These are phyloP conservation scores for Odontarrhena argentea DNA, from an alignment of 345 rosid species.

Conservation along the genomic window DNA sequence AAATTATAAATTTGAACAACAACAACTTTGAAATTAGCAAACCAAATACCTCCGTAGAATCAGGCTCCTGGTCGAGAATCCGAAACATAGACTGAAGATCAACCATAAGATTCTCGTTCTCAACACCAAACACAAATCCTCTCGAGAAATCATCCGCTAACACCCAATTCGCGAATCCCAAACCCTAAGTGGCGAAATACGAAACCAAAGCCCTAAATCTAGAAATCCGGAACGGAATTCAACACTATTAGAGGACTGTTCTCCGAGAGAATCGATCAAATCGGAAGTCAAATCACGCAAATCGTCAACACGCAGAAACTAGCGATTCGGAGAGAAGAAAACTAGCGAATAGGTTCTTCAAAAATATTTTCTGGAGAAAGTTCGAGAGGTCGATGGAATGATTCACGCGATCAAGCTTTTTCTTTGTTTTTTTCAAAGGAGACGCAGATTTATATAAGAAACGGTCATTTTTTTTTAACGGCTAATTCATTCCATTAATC, in stretches of 20 bases:
- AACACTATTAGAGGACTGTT: not conserved
- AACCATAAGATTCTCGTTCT: slow-evolving; percentile 28
- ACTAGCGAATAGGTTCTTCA: not conserved
- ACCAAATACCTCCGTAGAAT: slow-evolving; percentile 40
- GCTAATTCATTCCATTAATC: too few relatives aligned
- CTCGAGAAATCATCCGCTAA: slow-evolving; percentile 15
- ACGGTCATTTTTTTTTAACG: slow-evolving; percentile 5
- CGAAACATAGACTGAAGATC: slow-evolving; percentile 34
- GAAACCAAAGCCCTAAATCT: not conserved
- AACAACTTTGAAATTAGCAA: not conserved
- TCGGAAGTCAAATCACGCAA: slow-evolving; percentile 12
- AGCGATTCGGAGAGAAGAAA: slow-evolving; percentile 1
- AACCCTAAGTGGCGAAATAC: not conserved
- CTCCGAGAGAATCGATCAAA: not conserved
- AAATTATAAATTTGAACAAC: not conserved
- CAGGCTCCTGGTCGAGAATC: slow-evolving; percentile 39
- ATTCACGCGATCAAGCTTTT: slow-evolving; percentile 1
- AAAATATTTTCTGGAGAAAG: not conserved
- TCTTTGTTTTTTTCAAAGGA: not conserved
- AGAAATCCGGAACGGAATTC: slow-evolving; percentile 2
- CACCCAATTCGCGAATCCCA: slow-evolving; percentile 31
- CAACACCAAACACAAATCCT: slow-evolving; percentile 10
- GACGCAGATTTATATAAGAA: slow-evolving; percentile 36
- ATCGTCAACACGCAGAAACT: slow-evolving; percentile 2
- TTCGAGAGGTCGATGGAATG: slow-evolving; percentile 17